Evolutionary conservation across 371 early-diverging fungal species (phyloP).

Genomic region (Mortierella sp.): DNA sequence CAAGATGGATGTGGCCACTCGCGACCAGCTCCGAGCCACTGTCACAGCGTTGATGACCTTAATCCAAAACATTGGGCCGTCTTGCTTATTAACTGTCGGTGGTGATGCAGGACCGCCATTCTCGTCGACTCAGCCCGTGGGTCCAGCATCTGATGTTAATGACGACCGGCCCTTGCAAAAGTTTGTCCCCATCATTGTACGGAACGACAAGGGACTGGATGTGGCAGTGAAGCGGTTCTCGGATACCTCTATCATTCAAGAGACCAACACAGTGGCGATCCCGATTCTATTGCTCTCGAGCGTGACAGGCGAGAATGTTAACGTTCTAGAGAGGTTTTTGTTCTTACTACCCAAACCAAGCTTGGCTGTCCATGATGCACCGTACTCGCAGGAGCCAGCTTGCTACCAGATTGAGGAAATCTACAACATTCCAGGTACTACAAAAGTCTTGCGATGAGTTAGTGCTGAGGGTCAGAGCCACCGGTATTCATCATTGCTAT

Average conservation of each 20-base stretch:
- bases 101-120: constrained; percentile 8
- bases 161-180: constrained; percentile 25
- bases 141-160: constrained; percentile 58
- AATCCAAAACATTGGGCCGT: constrained; percentile 27
- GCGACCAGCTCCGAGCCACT: constrained; percentile 69
- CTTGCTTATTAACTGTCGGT: constrained; percentile 25
- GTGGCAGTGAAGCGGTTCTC: constrained; percentile 73
- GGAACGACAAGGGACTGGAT: constrained; percentile 73
- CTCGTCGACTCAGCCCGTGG: too few relatives aligned
- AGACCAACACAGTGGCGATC: constrained; percentile 57
- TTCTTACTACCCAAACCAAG: too few relatives aligned
- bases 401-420: constrained; percentile 89
- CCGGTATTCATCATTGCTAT: not conserved
- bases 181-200: constrained; percentile 83
- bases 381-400: too few relatives aligned
- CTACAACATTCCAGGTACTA: constrained; percentile 80
- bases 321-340: constrained; percentile 77
- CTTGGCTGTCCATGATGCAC: too few relatives aligned
- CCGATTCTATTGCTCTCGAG: constrained; percentile 90
- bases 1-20: constrained; percentile 89
- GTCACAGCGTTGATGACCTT: constrained; percentile 41
- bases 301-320: constrained; percentile 89
- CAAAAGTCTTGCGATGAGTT: too few relatives aligned
- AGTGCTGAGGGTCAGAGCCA: too few relatives aligned
- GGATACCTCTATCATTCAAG: constrained; percentile 40